phyloP scores from a whole-genome alignment of 345 rosid species.

The Hibiscus trionum region DNA sequence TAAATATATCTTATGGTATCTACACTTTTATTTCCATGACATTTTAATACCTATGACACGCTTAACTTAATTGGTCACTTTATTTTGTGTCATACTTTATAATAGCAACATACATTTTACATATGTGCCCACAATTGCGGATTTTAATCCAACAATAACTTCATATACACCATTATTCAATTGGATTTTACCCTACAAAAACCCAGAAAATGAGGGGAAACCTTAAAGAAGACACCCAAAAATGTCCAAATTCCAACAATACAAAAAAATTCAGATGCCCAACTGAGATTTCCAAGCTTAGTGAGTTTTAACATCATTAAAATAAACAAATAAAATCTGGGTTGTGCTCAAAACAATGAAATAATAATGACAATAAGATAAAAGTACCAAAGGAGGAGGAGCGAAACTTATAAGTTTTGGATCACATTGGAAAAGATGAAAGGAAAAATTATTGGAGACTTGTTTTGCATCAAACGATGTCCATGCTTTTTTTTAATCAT shows the following conservation, averaged over 20 bases:
- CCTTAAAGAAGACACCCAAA: not conserved
- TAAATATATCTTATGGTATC: too few species aligned
- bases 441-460: slow-evolving; percentile 10
- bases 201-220: slow-evolving; percentile 14
- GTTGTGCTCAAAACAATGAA: not conserved
- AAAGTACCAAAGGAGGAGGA: not conserved
- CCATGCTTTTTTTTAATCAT: not conserved
- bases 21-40: too few species aligned
- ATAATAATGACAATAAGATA: not conserved
- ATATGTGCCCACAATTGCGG: too few species aligned
- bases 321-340: not conserved
- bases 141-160: too few species aligned
- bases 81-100: too few species aligned
- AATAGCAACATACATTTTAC: too few species aligned
- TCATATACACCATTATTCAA: not conserved
- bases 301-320: not conserved
- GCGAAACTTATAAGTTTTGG: not conserved
- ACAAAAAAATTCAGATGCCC: too few species aligned
- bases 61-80: too few species aligned
- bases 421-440: not conserved
- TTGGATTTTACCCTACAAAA: slow-evolving; percentile 8
- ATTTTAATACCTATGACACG: too few species aligned
- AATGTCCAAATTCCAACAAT: not conserved
- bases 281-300: too few species aligned
- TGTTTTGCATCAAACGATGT: slow-evolving; percentile 17